Evolutionary conservation across 495 filamentous ascomycete species (phyloP).

Genomic region (Aeminium ludgeri): DNA sequence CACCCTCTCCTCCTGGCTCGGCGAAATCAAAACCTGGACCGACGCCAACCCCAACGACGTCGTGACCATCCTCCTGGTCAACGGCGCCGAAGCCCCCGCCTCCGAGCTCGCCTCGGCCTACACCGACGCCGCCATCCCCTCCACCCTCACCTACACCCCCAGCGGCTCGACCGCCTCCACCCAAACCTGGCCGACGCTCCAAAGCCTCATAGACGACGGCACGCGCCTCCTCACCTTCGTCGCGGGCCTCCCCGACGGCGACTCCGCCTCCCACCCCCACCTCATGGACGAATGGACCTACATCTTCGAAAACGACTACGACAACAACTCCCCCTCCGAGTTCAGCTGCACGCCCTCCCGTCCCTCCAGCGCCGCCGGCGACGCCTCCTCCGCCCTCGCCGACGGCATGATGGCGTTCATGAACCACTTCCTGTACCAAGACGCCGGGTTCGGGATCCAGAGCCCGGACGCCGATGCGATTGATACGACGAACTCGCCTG

Average conservation of each 20-base stretch:
- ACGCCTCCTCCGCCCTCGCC: slow-evolving; percentile 12
- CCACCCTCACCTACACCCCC: slow-evolving; percentile 19
- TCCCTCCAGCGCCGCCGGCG: slow-evolving; percentile 13
- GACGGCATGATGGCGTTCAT: slow-evolving; percentile 23
- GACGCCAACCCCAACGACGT: slow-evolving; percentile 25
- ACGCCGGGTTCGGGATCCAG: slow-evolving; percentile 16
- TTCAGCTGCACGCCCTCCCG: slow-evolving; percentile 22
- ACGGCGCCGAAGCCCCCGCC: slow-evolving; percentile 19
- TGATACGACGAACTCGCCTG: slow-evolving; percentile 15
- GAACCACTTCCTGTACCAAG: slow-evolving; percentile 26
- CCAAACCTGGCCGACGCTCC: slow-evolving; percentile 23
- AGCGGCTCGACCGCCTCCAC: slow-evolving; percentile 5
- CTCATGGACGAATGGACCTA: slow-evolving; percentile 26
- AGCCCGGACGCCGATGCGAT: slow-evolving; percentile 5
- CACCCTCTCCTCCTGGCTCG: slow-evolving; percentile 19
- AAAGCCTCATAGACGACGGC: slow-evolving; percentile 19
- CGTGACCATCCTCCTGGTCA: slow-evolving; percentile 26
- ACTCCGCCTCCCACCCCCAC: slow-evolving; percentile 17
- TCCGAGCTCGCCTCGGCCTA: slow-evolving; percentile 14
- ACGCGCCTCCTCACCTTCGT: slow-evolving; percentile 26
- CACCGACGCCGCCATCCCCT: slow-evolving; percentile 16
- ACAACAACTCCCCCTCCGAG: slow-evolving; percentile 16
- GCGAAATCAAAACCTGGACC: slow-evolving; percentile 23
- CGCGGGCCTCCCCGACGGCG: slow-evolving; percentile 12
- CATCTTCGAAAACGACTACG: slow-evolving; percentile 27